These are phyloP conservation scores for Citrus cavaleriei DNA, from an alignment of 345 rosid genomes.

Conservation along the genomic window DNA sequence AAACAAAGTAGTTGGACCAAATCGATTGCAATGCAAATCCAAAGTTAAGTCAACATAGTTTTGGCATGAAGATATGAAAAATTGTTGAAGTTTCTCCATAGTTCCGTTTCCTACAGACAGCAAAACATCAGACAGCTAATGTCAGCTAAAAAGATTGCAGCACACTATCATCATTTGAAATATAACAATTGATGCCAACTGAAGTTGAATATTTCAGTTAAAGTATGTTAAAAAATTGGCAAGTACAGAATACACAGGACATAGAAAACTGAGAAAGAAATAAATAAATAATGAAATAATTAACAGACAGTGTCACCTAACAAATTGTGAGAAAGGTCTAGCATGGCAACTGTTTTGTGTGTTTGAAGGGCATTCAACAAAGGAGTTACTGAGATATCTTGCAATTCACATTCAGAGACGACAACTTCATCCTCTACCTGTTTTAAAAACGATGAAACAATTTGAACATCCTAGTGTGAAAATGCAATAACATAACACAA, in stretches of 20 bases:
- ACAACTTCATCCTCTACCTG: constrained; percentile 92
- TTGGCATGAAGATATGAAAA: constrained; percentile 64
- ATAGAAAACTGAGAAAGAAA: background rate
- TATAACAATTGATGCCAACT: background rate
- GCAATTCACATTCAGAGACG: constrained; percentile 80
- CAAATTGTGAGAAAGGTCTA: constrained; percentile 86
- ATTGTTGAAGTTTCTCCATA: constrained; percentile 80
- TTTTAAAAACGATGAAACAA: constrained; percentile 9
- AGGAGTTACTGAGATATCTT: constrained; percentile 84
- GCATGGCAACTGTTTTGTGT: constrained; percentile 62
- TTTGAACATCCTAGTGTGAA: constrained; percentile 4
- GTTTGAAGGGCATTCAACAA: constrained; percentile 65
- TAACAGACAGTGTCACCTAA: constrained; percentile 51
- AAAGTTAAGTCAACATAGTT: constrained; percentile 75
- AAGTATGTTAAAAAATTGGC: background rate
- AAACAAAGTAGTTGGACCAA: constrained; percentile 90
- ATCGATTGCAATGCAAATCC: constrained; percentile 95
- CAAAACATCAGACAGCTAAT: constrained; percentile 22
- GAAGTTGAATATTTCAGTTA: background rate
- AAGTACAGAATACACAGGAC: background rate
- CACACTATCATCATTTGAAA: background rate
- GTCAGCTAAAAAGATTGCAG: background rate
- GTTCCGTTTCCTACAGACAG: constrained; percentile 80
- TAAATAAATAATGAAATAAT: background rate
- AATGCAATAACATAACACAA: constrained; percentile 1